Evolutionary conservation across 108 stramenopile species (phyloP).

Genomic region (Asterionellopsis glacialis): DNA sequence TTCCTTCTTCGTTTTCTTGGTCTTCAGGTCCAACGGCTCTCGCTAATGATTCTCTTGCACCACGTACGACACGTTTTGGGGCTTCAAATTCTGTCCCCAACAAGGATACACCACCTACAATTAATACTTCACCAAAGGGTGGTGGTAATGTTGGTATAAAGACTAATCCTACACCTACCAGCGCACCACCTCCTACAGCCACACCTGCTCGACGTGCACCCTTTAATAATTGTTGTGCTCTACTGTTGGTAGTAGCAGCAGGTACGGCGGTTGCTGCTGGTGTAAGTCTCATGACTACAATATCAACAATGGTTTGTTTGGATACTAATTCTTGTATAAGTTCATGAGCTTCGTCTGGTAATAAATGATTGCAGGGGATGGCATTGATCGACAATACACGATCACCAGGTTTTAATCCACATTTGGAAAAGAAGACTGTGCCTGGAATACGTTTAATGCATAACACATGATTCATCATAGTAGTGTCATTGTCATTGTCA

Average conservation of each 20-base stretch:
- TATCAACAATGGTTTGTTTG: constrained; percentile 4
- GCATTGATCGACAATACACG: constrained; percentile 22
- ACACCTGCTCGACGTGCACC: constrained; percentile 19
- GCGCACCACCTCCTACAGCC: constrained; percentile 24
- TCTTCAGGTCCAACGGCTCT: constrained; percentile 14
- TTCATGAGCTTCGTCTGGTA: constrained; percentile 11
- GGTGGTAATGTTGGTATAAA: constrained; percentile 37
- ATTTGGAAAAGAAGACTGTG: constrained; percentile 12
- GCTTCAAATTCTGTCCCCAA: constrained; percentile 39
- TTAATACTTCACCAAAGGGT: constrained; percentile 33
- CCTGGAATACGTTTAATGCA: constrained; percentile 10
- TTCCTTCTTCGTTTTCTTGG: constrained; percentile 7
- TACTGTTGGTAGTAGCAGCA: not conserved
- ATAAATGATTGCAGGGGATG: constrained; percentile 7
- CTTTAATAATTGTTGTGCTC: constrained; percentile 15
- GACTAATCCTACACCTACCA: constrained; percentile 32
- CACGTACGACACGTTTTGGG: constrained; percentile 21
- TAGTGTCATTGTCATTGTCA: not conserved
- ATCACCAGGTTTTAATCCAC: constrained; percentile 15
- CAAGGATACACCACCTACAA: constrained; percentile 29
- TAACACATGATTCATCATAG: constrained; percentile 12
- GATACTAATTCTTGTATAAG: constrained; percentile 10
- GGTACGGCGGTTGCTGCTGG: not conserved
- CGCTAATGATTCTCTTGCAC: constrained; percentile 26
- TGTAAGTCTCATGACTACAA: constrained; percentile 16